Evolutionary conservation across 2,329 filamentous ascomycete genomes (phyloP), one percentile per base, ranked within the genome.

Genomic region (Raffaelea deltoideospora): DNA sequence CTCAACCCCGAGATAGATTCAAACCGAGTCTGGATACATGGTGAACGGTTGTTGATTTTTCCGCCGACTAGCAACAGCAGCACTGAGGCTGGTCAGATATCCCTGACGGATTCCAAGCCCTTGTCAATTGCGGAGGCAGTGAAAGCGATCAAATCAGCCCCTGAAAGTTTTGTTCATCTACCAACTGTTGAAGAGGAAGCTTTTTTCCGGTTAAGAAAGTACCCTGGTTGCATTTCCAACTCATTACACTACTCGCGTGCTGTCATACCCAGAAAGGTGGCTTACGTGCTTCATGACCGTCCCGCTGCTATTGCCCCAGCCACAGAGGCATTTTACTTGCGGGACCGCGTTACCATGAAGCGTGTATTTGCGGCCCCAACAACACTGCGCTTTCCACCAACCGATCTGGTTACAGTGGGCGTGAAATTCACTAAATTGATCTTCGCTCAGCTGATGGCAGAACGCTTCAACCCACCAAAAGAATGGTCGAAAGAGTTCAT

Each of bases 261-360:
- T 20, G 79, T 72, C 0, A 66, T 98, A 23, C 90, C 90, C 0
- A 74, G 90, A 40, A 86, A 79, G 46, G 59, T 94, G 21, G 88
- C 86, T 7, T 78, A 78, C 45, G 65, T 96, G 27, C 60, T 98
- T 3, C 81, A 88, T 47, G 60, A 71, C 31, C 73, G 77, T 18
- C 83, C 87, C 1, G 70, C 76, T 14, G 76, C 81, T 41, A 76
- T 96, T 39, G 79, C 86, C 3, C 76, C 86, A 0, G 86, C 85
- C 2, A 72, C 88, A 3, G 92, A 98, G 55, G 76, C 81, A 1
- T 96, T 98, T 56, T 96, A 96, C 54, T 68, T 94, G 13, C 76
- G 90, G 42, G 87, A 96, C 49, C 79, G 85, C 0, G 67, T 85
- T 39, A 68, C 79, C 1, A 57, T 95, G 31, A 79, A 78, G 38